Conservation (phyloP, 2,329 filamentous ascomycete genomes). For the Colletotrichum chlorophyti region DNA sequence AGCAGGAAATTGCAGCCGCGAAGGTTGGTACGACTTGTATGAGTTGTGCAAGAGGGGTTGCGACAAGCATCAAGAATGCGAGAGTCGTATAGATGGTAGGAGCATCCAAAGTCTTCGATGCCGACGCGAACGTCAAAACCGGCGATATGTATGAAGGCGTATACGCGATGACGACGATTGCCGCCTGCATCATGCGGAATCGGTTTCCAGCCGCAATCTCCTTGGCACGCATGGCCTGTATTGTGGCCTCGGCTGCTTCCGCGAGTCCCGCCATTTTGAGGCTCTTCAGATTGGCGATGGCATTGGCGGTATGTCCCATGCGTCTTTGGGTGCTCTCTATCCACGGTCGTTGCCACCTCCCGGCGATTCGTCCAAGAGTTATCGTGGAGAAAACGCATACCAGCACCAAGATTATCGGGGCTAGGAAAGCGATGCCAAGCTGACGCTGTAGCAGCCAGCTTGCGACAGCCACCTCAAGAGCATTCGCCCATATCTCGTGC, state of each 20-base stretch:
- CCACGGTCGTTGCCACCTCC: slow-evolving; percentile 31
- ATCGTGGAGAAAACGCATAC: not conserved
- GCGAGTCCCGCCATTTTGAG: slow-evolving; percentile 47
- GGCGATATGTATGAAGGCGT: slow-evolving; percentile 43
- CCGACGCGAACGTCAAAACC: slow-evolving; percentile 40
- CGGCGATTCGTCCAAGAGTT: slow-evolving; percentile 7
- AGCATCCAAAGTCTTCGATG: slow-evolving; percentile 33
- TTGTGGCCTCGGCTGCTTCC: slow-evolving; percentile 34
- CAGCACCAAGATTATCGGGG: slow-evolving; percentile 7
- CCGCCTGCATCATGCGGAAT: slow-evolving; percentile 35
- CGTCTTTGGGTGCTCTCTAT: slow-evolving; percentile 33
- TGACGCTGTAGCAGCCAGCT: slow-evolving; percentile 54
- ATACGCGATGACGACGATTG: slow-evolving; percentile 38
- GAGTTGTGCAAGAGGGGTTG: slow-evolving; percentile 37
- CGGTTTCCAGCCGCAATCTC: slow-evolving; percentile 39
- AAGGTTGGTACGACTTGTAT: slow-evolving; percentile 41
- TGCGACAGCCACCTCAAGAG: slow-evolving; percentile 50
- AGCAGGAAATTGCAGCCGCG: slow-evolving; percentile 39
- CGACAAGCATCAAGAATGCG: slow-evolving; percentile 42
- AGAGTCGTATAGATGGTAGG: slow-evolving; percentile 41
- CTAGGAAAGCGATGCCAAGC: slow-evolving; percentile 13
- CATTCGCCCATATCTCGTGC: slow-evolving; percentile 49
- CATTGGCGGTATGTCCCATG: slow-evolving; percentile 34
- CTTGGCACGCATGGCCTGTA: slow-evolving; percentile 41
- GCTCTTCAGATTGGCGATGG: slow-evolving; percentile 44